Conservation (phyloP, 2,329 filamentous ascomycete genomes). For the Cercospora zeae-maydis region DNA sequence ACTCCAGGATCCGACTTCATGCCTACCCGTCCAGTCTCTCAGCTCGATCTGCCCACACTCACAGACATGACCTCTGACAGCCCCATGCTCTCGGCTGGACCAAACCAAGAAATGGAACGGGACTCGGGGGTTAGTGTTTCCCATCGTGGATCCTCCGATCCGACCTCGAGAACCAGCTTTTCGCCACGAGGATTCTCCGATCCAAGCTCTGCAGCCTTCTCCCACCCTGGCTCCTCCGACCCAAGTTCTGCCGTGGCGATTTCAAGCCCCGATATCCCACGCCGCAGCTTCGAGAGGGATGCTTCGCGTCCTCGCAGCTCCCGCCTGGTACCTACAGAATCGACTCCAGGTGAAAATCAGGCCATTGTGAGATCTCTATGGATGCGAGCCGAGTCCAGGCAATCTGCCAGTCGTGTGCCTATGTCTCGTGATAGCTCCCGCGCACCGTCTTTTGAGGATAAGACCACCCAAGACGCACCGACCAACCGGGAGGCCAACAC, state of each 20-base stretch:
- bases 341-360: constrained; percentile 3
- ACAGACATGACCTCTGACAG: constrained; percentile 2
- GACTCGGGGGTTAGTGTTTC: not conserved
- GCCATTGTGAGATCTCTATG: constrained; percentile 5
- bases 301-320: not conserved
- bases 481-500: constrained; percentile 7
- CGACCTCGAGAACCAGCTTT: not conserved
- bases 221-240: not conserved
- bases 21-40: constrained; percentile 16
- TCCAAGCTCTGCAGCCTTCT: not conserved
- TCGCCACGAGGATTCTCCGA: not conserved
- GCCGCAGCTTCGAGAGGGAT: constrained; percentile 7
- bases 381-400: constrained; percentile 8
- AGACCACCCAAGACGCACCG: not conserved
- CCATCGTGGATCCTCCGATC: not conserved
- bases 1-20: constrained; percentile 18
- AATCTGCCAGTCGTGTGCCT: constrained; percentile 3
- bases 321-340: constrained; percentile 4
- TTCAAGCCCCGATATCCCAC: constrained; percentile 4
- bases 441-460: constrained; percentile 8
- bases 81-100: not conserved
- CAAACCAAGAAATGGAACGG: constrained; percentile 1
- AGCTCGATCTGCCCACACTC: constrained; percentile 14
- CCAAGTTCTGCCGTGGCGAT: constrained; percentile 6
- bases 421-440: constrained; percentile 8